phyloP scores from a whole-genome alignment of 2,329 filamentous ascomycete species.

The Fusarium caatingaense region DNA sequence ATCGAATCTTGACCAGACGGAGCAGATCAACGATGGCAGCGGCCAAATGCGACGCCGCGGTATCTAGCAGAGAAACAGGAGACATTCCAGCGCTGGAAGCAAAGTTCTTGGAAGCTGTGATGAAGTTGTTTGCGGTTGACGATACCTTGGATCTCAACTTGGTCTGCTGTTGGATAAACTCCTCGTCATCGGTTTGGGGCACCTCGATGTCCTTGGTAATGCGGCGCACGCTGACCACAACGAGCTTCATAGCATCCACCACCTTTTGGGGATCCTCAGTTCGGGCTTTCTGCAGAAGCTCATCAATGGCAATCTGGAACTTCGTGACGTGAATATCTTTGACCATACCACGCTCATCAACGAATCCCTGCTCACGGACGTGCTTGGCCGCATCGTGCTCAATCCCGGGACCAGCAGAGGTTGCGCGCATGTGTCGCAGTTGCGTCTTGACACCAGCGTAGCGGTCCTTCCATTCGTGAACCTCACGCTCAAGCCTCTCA shows the following conservation, averaged over 20 bases:
- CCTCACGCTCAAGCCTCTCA: slow-evolving; percentile 80
- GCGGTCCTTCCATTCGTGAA: slow-evolving; percentile 89
- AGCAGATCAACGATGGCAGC: slow-evolving; percentile 88
- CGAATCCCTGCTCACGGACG: slow-evolving; percentile 73
- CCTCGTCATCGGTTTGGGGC: slow-evolving; percentile 64
- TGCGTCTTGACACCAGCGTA: slow-evolving; percentile 92
- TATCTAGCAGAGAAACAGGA: slow-evolving; percentile 92
- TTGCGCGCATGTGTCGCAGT: slow-evolving; percentile 81
- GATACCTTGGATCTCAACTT: slow-evolving; percentile 86
- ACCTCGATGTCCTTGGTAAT: slow-evolving; percentile 85
- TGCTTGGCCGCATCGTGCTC: slow-evolving; percentile 77
- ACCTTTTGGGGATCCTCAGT: slow-evolving; percentile 78
- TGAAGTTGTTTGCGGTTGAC: slow-evolving; percentile 94
- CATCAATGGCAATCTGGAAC: slow-evolving; percentile 94
- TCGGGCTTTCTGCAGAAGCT: slow-evolving; percentile 82
- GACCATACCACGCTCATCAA: slow-evolving; percentile 79
- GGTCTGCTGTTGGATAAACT: slow-evolving; percentile 66
- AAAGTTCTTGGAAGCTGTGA: slow-evolving; percentile 94
- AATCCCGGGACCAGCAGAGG: slow-evolving; percentile 78
- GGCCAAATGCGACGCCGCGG: slow-evolving; percentile 90
- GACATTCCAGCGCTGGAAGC: slow-evolving; percentile 84
- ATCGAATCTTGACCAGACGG: slow-evolving; percentile 83
- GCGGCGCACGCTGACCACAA: slow-evolving; percentile 83
- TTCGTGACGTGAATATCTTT: slow-evolving; percentile 94
- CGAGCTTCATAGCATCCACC: slow-evolving; percentile 86